A percentile compares a stretch with the other conserved stretches of the same genome.
Conservation (phyloP, 331 rosid genomes). For the Saraca asoca region DNA sequence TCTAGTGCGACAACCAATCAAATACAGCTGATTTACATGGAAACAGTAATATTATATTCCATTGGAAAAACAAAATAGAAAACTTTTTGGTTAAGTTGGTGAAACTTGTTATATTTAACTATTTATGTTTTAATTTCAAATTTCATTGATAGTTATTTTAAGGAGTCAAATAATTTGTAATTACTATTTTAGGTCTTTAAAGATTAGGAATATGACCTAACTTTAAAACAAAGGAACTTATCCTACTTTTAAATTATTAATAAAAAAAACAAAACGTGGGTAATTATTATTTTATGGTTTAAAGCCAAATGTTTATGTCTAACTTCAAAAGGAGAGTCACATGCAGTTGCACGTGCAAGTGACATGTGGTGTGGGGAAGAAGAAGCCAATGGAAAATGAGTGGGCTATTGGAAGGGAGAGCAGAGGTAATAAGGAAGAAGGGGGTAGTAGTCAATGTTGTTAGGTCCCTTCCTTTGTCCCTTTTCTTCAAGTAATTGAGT, state of each 20-base stretch:
- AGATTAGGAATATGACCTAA: too few relatives aligned
- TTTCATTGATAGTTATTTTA: conserved; percentile 9
- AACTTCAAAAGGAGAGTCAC: conserved; percentile 28
- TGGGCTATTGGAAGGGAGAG: too few relatives aligned
- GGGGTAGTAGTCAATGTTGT: conserved; percentile 71
- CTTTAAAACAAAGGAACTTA: too few relatives aligned
- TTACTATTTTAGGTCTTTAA: background rate
- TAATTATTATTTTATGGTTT: background rate
- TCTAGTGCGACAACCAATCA: background rate
- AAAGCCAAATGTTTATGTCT: conserved; percentile 14
- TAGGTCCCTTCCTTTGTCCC: conserved; percentile 68
- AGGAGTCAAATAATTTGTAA: background rate
- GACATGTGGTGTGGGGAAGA: conserved; percentile 52
- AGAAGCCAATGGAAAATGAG: background rate
- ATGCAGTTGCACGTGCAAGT: conserved; percentile 42
- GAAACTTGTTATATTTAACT: too few relatives aligned
- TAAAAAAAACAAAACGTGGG: too few relatives aligned
- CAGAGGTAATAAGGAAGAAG: conserved; percentile 27
- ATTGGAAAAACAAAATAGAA: too few relatives aligned
- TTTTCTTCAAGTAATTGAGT: conserved; percentile 82
- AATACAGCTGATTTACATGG: conserved; percentile 11
- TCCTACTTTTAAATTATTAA: background rate
- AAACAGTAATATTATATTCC: too few relatives aligned
- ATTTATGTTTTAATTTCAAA: too few relatives aligned
- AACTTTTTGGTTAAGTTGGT: background rate